phyloP scores from a whole-genome alignment of 2,329 filamentous ascomycete species.

The Ophiostoma montium region DNA sequence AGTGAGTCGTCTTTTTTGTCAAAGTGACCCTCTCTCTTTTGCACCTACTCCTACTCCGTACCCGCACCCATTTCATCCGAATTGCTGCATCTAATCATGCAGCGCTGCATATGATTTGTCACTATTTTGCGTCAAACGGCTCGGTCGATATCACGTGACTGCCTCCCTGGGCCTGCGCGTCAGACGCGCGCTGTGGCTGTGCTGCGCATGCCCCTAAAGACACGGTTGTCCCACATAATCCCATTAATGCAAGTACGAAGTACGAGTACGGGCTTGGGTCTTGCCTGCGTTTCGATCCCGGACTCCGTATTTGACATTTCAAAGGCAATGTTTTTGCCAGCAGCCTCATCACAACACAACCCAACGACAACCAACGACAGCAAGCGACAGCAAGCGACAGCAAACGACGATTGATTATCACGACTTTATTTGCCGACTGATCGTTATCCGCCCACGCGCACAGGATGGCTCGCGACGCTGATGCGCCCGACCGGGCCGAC shows the following conservation, averaged over 20 bases:
- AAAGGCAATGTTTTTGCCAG: too few species aligned
- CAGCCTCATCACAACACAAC: too few species aligned
- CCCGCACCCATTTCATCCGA: too few species aligned
- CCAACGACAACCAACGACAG: too few species aligned
- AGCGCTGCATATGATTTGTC: too few species aligned
- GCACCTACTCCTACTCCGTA: neutral
- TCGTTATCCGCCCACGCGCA: neutral
- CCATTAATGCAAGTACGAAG: neutral
- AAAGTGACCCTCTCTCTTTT: neutral
- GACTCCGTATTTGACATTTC: too few species aligned
- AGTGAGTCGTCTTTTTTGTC: neutral
- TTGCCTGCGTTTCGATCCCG: too few species aligned
- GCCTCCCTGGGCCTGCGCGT: neutral
- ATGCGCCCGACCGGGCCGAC: constrained; percentile 28
- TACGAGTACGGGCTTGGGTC: neutral
- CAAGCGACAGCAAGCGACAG: too few species aligned
- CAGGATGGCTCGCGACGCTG: constrained; percentile 25
- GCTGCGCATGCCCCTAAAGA: neutral
- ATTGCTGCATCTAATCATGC: too few species aligned
- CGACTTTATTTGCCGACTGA: neutral
- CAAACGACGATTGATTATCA: neutral
- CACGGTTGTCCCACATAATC: neutral
- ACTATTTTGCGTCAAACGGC: neutral
- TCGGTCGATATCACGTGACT: neutral
- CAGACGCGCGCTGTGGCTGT: constrained; percentile 8